Conservation (phyloP, 352 stramenopile genomes). For the Phytophthora citrophthora region DNA sequence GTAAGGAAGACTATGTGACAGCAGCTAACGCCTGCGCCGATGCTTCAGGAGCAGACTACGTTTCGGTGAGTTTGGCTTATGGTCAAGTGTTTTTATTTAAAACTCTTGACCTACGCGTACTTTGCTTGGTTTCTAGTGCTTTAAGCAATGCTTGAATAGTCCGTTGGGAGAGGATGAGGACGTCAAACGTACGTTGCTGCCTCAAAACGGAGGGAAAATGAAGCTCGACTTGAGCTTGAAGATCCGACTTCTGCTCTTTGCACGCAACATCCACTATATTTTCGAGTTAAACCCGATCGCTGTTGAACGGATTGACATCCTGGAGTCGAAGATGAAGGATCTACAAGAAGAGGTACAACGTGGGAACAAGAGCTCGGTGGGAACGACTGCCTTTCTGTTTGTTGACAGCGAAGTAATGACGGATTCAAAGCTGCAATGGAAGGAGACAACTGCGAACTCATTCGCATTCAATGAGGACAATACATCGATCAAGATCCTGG, state of each 20-base stretch:
- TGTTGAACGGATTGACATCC: slow-evolving; percentile 12
- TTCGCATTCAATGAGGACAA: neutral
- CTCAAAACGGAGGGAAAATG: slow-evolving; percentile 1
- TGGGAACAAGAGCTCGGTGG: neutral
- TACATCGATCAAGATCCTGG: neutral
- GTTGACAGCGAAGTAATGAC: neutral
- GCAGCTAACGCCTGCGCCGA: neutral
- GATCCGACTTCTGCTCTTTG: slow-evolving; percentile 6
- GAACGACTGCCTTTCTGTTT: neutral
- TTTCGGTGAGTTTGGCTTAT: neutral
- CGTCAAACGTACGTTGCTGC: neutral
- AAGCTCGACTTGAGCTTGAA: slow-evolving; percentile 17
- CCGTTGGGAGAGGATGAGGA: neutral
- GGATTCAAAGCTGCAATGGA: neutral
- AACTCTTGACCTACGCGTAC: too few relatives aligned
- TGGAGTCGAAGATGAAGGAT: slow-evolving; percentile 27
- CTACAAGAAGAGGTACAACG: slow-evolving; percentile 17
- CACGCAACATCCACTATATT: slow-evolving; percentile 5
- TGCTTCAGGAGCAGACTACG: neutral
- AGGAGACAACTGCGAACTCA: neutral
- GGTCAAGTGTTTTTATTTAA: too few relatives aligned
- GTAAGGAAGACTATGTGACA: neutral
- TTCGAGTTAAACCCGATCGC: slow-evolving; percentile 11
- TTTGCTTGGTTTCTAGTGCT: neutral
- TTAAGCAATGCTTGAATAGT: neutral